A percentile compares a stretch with the other conserved stretches of the same genome.
Conservation (phyloP, 345 rosid genomes). For the Excoecaria cochinchinensis region DNA sequence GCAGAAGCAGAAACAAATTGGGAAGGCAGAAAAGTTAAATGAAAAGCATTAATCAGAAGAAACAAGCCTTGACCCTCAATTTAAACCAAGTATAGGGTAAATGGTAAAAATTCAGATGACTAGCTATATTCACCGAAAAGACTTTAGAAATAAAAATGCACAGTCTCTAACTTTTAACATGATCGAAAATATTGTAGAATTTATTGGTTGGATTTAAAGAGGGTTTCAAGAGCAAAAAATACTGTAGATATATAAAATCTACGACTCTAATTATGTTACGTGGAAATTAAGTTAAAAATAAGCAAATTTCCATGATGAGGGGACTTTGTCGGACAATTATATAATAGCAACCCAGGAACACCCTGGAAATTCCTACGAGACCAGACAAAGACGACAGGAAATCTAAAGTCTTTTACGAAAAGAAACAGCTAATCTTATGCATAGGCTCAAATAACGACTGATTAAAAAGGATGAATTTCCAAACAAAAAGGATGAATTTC, state of each 20-base stretch:
- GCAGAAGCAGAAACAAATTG: neutral
- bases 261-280: neutral
- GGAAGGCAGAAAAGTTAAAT: neutral
- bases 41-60: neutral
- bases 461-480: neutral
- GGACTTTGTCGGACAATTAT: neutral
- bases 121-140: too few species aligned
- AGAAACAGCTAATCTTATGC: neutral
- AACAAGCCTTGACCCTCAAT: neutral
- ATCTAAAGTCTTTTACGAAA: neutral
- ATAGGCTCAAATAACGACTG: neutral
- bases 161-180: too few species aligned
- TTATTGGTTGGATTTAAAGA: too few species aligned
- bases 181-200: too few species aligned
- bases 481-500: neutral
- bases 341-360: neutral
- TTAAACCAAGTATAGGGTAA: neutral
- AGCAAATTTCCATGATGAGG: neutral
- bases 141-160: too few species aligned
- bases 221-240: neutral
- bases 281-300: neutral
- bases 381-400: too few species aligned
- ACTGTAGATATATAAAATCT: too few species aligned
- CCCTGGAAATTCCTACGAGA: too few species aligned
- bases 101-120: neutral